Conservation (phyloP, 2,329 filamentous ascomycete species). For the Escovopsis sp. region DNA sequence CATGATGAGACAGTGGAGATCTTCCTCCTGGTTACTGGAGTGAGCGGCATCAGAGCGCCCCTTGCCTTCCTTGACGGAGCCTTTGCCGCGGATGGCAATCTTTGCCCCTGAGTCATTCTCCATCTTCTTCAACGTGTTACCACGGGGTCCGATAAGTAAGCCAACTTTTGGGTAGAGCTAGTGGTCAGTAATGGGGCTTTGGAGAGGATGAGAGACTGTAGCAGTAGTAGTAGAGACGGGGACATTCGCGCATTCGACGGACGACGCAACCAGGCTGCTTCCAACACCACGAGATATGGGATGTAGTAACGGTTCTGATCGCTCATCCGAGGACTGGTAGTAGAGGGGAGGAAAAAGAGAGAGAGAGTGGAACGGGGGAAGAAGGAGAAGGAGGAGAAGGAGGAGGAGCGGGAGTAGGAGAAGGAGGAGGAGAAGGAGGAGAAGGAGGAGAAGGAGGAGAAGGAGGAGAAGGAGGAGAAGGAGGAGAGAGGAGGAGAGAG, state of each 20-base stretch:
- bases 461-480: conserved; percentile 8
- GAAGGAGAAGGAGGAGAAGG: no score
- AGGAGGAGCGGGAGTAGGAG: conserved; percentile 11
- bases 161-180: conserved; percentile 91
- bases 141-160: conserved; percentile 98
- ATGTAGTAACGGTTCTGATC: conserved; percentile 24
- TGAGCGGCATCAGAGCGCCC: conserved; percentile 97
- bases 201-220: no score
- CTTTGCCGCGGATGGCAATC: conserved; percentile 98
- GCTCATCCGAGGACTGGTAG: conserved; percentile 25
- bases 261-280: conserved; percentile 18
- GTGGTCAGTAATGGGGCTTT: conserved; percentile 62
- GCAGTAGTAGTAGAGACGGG: conserved; percentile 22
- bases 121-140: conserved; percentile 99
- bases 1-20: conserved; percentile 98
- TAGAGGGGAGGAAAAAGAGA: no score
- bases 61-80: conserved; percentile 98
- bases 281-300: conserved; percentile 13
- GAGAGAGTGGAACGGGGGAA: conserved; percentile 13
- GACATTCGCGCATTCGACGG: conserved; percentile 16
- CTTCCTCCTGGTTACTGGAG: conserved; percentile 99
- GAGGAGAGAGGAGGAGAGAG: background rate
- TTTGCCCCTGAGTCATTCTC: conserved; percentile 93
- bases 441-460: conserved; percentile 12
- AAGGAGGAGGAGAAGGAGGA: conserved; percentile 6